phyloP scores from a whole-genome alignment of 75 land plant genomes.

The Cunninghamia lanceolata region DNA sequence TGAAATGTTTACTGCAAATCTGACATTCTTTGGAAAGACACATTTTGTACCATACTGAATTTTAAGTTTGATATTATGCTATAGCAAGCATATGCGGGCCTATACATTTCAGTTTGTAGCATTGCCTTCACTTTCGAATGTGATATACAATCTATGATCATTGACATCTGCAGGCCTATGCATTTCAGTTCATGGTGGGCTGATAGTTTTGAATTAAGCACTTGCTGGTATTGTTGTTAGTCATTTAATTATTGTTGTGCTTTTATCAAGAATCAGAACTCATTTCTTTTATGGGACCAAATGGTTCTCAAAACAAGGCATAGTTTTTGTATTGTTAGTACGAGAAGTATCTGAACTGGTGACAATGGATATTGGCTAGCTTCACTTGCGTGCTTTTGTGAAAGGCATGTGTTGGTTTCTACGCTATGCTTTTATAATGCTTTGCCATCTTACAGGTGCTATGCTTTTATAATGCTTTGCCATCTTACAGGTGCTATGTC shows the following conservation, averaged over 20 bases:
- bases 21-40: not conserved
- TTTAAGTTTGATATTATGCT: not conserved
- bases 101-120: not conserved
- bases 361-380: not conserved
- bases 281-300: too few species aligned
- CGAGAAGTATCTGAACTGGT: not conserved
- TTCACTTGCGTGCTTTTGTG: not conserved
- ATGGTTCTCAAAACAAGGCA: not conserved
- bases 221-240: not conserved
- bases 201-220: not conserved
- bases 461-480: not conserved
- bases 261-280: not conserved
- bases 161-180: not conserved
- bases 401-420: not conserved
- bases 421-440: too few species aligned
- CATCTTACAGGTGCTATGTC: not conserved
- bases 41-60: not conserved
- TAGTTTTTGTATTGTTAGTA: too few species aligned
- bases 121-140: not conserved
- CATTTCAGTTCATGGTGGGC: too few species aligned
- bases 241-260: not conserved
- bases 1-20: not conserved
- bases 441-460: too few species aligned
- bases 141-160: not conserved
- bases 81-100: not conserved